Percentiles rank a stretch among this genome's conserved stretches.
Evolutionary conservation across 768 basidiomycete species (phyloP).

Genomic region (Cantharellus anzutake): DNA sequence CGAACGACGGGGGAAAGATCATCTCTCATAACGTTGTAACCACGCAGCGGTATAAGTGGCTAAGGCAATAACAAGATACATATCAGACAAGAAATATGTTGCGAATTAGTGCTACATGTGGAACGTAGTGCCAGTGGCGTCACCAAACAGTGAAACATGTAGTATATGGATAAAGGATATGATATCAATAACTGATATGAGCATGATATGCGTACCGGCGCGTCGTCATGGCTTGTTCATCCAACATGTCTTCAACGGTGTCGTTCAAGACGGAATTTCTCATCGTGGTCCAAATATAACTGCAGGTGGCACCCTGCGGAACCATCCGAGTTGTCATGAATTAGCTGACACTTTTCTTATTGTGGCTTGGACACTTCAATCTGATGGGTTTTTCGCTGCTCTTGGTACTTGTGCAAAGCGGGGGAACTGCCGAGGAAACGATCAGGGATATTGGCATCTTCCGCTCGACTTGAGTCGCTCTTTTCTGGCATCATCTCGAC

Average conservation of each 20-base stretch:
- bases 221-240: not conserved
- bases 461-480: conserved; percentile 42
- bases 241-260: not conserved
- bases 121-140: conserved; percentile 19
- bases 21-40: conserved; percentile 52
- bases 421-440: conserved; percentile 50
- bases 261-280: not conserved
- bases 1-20: conserved; percentile 21
- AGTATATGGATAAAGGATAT: not conserved
- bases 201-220: too few relatives aligned
- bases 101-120: conserved; percentile 57
- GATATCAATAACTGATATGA: not conserved
- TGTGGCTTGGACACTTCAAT: too few relatives aligned
- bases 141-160: not conserved
- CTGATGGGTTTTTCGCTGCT: too few relatives aligned
- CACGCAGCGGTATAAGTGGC: too few relatives aligned
- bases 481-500: conserved; percentile 13
- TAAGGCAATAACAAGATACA: conserved; percentile 25
- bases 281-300: conserved; percentile 30
- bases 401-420: too few relatives aligned
- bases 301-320: too few relatives aligned
- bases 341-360: too few relatives aligned
- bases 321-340: too few relatives aligned
- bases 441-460: conserved; percentile 51
- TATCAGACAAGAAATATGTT: conserved; percentile 57